These are phyloP conservation scores for Ganoderma boninense DNA, from an alignment of 1,284 basidiomycete genomes.

Conservation along the genomic window DNA sequence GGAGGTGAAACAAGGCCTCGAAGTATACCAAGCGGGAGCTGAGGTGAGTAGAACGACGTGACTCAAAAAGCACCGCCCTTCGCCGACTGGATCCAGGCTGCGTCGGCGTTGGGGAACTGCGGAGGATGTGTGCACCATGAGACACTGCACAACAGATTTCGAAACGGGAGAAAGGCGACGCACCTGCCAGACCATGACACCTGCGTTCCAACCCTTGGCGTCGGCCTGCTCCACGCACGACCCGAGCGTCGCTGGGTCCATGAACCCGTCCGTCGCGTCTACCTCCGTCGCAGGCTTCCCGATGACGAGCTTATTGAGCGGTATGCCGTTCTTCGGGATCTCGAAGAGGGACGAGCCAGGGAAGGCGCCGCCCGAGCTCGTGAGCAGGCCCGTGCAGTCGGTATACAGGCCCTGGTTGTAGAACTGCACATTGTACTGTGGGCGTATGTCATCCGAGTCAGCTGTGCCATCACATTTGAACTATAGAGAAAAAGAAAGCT, in stretches of 20 bases:
- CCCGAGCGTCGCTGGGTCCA: conserved; percentile 61
- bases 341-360: conserved; percentile 56
- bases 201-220: conserved; percentile 61
- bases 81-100: too few species aligned
- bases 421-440: conserved; percentile 62
- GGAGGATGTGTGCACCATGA: too few species aligned
- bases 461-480: not conserved
- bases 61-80: too few species aligned
- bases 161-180: not conserved
- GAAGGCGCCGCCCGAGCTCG: conserved; percentile 35
- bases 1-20: not conserved
- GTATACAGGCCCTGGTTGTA: conserved; percentile 60
- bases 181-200: conserved; percentile 28
- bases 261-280: conserved; percentile 63
- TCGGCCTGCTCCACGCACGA: conserved; percentile 62
- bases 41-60: too few species aligned
- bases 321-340: conserved; percentile 62
- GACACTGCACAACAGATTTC: too few species aligned
- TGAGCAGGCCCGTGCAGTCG: conserved; percentile 61
- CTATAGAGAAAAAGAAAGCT: not conserved
- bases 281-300: conserved; percentile 60
- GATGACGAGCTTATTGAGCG: conserved; percentile 58
- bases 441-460: not conserved
- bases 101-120: too few species aligned
- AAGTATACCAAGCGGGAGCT: too few species aligned